Base-by-base conservation (phyloP, 345 rosid genomes). In the Gossypium mustelinum region DNA sequence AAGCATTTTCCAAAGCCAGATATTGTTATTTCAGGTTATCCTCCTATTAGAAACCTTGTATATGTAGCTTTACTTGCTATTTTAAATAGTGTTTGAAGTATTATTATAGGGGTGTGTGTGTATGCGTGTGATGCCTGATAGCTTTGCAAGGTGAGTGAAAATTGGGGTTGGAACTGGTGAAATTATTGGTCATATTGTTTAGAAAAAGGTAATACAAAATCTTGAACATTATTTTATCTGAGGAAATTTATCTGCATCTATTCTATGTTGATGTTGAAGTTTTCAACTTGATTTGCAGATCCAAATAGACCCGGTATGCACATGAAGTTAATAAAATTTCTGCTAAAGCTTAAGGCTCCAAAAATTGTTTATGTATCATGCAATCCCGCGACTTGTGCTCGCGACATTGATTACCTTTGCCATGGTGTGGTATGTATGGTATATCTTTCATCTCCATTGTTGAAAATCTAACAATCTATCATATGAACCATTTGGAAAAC, bases 221-320 rank as follows among this genome's bases (percentile, higher is more conserved):
- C 44, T 61, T 29, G 20, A 29, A 61, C 11, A 27, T 61, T 13
- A 13, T 27, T 27, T 61, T 61, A 29, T 29, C 44, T 7, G 44
- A 13, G 52, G 52, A 48, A 48, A 48, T 48, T 11, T 48, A 48
- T 48, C 41, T 34, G 41, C 41, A 34, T 5, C 41, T 34, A 34
- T 34, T 7, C 41, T 4, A 34, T 34, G 41, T 55, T 7, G 9
- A 22, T 12, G 13, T 39, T 34, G 48, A 71, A 24, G 2, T 44
- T 59, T 59, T 73, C 22, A 45, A 16, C 41, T 20, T 64, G 71
- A 75, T 61, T 64, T 74, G 84, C 94, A 92, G 98, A 94, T 87
- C 97, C 98, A 22, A 91, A 94, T 81, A 90, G 98, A 65, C 97
- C 98, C 51, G 98, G 97, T 50, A 89, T 94, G 97, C 98, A 92